Percentiles rank a stretch among this genome's conserved stretches.
These are phyloP conservation scores for Sugiyamaella pinicola DNA, from an alignment of 1,139 yeast species.

Conservation along the genomic window DNA sequence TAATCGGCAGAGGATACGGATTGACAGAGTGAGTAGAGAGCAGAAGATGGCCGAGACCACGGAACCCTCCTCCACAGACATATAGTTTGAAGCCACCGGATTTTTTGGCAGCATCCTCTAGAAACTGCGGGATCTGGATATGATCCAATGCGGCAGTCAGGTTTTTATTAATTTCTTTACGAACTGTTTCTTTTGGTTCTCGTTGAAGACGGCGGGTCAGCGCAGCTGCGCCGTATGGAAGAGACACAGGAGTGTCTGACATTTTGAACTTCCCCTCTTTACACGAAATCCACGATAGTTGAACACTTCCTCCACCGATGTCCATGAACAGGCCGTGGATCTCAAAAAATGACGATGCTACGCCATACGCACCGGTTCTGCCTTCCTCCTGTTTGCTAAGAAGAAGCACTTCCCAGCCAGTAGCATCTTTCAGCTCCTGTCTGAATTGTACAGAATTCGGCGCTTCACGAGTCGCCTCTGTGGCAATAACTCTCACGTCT, in stretches of 20 bases:
- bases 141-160: constrained; percentile 49
- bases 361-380: constrained; percentile 64
- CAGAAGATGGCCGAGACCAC: constrained; percentile 63
- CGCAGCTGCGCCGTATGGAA: constrained; percentile 71
- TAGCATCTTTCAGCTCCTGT: constrained; percentile 52
- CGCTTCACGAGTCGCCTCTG: constrained; percentile 68
- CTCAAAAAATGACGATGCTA: constrained; percentile 64
- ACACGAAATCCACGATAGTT: constrained; percentile 64
- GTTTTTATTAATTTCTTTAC: constrained; percentile 31
- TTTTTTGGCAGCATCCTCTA: constrained; percentile 43
- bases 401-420: constrained; percentile 63
- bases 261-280: constrained; percentile 54
- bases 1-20: constrained; percentile 53
- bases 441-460: constrained; percentile 59
- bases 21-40: constrained; percentile 56
- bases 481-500: constrained; percentile 63
- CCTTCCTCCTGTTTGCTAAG: constrained; percentile 64
- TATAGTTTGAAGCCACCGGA: constrained; percentile 62
- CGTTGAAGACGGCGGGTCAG: constrained; percentile 54
- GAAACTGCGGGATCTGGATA: constrained; percentile 41
- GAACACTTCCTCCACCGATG: constrained; percentile 66
- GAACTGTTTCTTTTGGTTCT: constrained; percentile 44
- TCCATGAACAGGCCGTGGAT: constrained; percentile 67
- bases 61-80: constrained; percentile 68
- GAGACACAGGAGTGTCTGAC: constrained; percentile 58